Evolutionary conservation across 129 eudicot genomes (phyloP), one percentile per base, ranked within the genome.

Genomic region (Artemisia argyi): DNA sequence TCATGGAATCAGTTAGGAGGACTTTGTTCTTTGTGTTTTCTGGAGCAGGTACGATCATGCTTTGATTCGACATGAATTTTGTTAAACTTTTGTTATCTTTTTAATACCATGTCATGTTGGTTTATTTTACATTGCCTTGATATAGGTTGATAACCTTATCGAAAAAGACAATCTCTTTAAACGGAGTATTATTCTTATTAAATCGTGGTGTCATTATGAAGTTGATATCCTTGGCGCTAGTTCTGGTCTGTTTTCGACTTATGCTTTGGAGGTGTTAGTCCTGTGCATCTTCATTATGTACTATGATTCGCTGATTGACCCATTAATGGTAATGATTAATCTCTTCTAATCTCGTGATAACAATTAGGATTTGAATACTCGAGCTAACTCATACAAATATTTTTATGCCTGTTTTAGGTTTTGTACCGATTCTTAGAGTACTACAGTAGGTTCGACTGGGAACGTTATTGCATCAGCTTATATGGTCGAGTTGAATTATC

Each of bases 1-100:
- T 90, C 99, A 63, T 90, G 91, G 78, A 91, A 91, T 79, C 97
- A 88, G 82, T 71, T 89, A 46, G 96, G 97, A 52, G 99, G 99
- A 39, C 91, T 95, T 62, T 81, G 85, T 69, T 81, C 99, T 11
- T 85, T 95, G 28, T 80, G 96, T 73, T 95, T 95, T 78, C 97
- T 95, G n/a, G 99, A 95, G 83, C 91, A 80, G 97, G 99, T 89
- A 78, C 6, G 18, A 16, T 44, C 52, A 5, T 12, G 1, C 70
- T 73, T 56, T 20, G 65, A 53, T 69, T 79, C 15, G 18, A 28
- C 20, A 15, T 79, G 2, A 39, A 39, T 39, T 39, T 39, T 39
- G 42, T 39, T 8, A 39, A 39, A 39, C 46, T 8, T 7, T 19
- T 19, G 15, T 8, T 4, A 5, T 17, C 58, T 19, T 11, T 9